Percentiles rank a stretch among this genome's conserved stretches.
Conservation (phyloP, 129 eudicot species). For the Centrapalus pauciflorus region DNA sequence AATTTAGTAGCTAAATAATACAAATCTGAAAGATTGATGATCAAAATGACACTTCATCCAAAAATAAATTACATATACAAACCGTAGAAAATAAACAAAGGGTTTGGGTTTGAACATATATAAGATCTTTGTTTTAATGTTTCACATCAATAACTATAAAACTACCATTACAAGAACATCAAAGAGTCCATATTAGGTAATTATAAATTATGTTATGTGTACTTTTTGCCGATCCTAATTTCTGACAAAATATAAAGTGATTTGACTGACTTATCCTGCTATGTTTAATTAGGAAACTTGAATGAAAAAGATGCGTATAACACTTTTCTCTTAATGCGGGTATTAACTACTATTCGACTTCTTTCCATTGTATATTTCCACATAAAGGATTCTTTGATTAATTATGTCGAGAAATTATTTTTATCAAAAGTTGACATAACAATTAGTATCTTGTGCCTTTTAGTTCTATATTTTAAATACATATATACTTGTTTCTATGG, state of each 20-base stretch:
- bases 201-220: not conserved
- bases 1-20: too few relatives aligned
- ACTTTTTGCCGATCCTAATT: not conserved
- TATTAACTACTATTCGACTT: constrained; percentile 10
- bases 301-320: not conserved
- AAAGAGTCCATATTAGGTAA: not conserved
- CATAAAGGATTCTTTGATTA: constrained; percentile 16
- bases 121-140: too few relatives aligned
- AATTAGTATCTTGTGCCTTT: constrained; percentile 24
- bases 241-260: not conserved
- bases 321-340: constrained; percentile 8
- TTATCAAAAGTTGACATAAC: constrained; percentile 14
- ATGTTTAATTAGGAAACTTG: not conserved
- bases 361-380: constrained; percentile 1
- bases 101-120: too few relatives aligned
- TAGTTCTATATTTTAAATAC: not conserved
- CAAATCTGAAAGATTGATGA: too few relatives aligned
- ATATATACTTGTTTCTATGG: constrained; percentile 8
- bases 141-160: too few relatives aligned
- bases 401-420: not conserved
- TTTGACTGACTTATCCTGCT: not conserved
- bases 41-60: too few relatives aligned
- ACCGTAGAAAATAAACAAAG: too few relatives aligned
- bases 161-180: too few relatives aligned
- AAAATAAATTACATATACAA: too few relatives aligned